Percentiles rank a stretch among this genome's conserved stretches.
Evolutionary conservation across 805 yeast species (phyloP).

Genomic region (Wickerhamiella bombiphila): DNA sequence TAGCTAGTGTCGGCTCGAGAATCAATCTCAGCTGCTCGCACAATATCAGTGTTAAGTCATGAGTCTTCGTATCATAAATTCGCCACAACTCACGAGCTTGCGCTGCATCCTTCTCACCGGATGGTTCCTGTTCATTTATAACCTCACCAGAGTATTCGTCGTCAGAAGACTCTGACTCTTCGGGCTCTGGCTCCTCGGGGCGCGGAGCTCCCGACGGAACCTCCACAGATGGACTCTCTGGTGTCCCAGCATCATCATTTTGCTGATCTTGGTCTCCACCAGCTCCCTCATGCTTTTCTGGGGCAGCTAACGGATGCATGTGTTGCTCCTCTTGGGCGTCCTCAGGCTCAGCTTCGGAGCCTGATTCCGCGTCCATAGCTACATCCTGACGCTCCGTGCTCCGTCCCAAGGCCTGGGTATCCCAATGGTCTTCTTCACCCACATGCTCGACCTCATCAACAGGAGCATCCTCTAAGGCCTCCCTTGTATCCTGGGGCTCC

Average conservation of each 20-base stretch:
- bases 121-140: not conserved
- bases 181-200: not conserved
- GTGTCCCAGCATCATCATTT: slow-evolving; percentile 7
- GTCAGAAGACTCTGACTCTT: not conserved
- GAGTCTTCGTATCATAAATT: slow-evolving; percentile 67
- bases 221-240: not conserved
- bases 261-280: slow-evolving; percentile 14
- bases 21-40: slow-evolving; percentile 89
- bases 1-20: slow-evolving; percentile 91
- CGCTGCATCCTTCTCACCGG: not conserved
- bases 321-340: slow-evolving; percentile 19
- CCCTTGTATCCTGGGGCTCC: slow-evolving; percentile 15
- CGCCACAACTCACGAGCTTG: slow-evolving; percentile 73
- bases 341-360: slow-evolving; percentile 15
- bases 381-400: slow-evolving; percentile 70
- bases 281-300: slow-evolving; percentile 18
- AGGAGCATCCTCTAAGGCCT: slow-evolving; percentile 27
- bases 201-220: too few species aligned
- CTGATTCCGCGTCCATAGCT: slow-evolving; percentile 26
- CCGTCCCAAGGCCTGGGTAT: slow-evolving; percentile 87
- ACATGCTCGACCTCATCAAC: slow-evolving; percentile 25
- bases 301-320: slow-evolving; percentile 15
- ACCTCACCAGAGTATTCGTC: not conserved
- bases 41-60: slow-evolving; percentile 70
- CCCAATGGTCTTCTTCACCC: slow-evolving; percentile 51